Evolutionary conservation across 176 grass and related monocot species (phyloP).

Genomic region (Elymus sibiricus): DNA sequence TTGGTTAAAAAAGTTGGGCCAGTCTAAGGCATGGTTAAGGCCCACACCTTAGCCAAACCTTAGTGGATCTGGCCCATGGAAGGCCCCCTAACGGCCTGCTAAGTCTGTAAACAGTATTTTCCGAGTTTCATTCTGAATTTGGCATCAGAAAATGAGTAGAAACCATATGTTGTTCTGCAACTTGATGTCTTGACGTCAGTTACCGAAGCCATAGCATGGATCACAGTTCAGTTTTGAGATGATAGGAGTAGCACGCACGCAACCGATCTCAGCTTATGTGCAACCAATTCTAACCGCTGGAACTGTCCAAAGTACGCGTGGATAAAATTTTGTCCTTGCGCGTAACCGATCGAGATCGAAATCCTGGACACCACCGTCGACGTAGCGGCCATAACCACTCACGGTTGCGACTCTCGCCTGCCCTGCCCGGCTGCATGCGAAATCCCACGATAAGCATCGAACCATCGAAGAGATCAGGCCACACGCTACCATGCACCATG

Average conservation of each 20-base stretch:
- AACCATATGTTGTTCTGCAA: neutral
- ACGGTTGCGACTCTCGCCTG: slow-evolving; percentile 5
- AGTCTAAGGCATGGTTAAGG: too few species aligned
- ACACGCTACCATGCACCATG: slow-evolving; percentile 21
- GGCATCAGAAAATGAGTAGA: neutral
- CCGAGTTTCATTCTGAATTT: neutral
- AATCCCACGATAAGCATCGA: slow-evolving; percentile 25
- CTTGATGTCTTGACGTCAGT: neutral
- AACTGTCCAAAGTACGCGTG: slow-evolving; percentile 24
- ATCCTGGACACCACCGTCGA: neutral
- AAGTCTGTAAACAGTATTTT: too few species aligned
- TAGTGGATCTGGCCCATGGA: too few species aligned
- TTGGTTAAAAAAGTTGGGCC: too few species aligned
- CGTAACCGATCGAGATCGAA: slow-evolving; percentile 18
- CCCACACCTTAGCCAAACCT: too few species aligned
- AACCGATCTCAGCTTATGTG: slow-evolving; percentile 24
- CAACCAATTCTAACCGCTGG: slow-evolving; percentile 26
- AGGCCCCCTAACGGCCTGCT: too few species aligned
- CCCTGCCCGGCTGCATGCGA: neutral
- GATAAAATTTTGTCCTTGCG: neutral
- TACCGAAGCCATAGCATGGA: neutral
- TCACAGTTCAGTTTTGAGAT: neutral
- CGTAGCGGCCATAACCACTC: slow-evolving; percentile 20
- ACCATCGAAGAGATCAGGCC: neutral
- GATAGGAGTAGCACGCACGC: slow-evolving; percentile 21